phyloP scores from a whole-genome alignment of 164 flowering plant species.

The Magnolia kwangsiensis region DNA sequence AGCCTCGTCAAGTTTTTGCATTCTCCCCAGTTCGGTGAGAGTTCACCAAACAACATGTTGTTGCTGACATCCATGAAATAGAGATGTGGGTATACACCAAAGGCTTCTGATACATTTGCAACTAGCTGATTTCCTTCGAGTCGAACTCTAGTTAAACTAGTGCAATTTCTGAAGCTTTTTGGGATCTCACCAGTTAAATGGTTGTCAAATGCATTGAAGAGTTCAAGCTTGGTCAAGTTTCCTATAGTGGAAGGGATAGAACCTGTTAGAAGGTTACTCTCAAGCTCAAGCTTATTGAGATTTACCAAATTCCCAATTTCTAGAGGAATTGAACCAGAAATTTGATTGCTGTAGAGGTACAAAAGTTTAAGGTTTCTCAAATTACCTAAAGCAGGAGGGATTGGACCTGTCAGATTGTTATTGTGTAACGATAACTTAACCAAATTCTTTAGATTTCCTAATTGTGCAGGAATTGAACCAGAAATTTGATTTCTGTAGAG shows the following conservation, averaged over 20 bases:
- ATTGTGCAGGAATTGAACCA: not conserved
- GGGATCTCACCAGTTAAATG: not conserved
- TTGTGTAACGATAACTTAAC: no score
- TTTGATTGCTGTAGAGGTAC: no score
- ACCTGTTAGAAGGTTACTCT: not conserved
- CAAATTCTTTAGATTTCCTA: no score
- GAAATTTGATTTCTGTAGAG: not conserved
- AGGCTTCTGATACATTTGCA: constrained; percentile 33
- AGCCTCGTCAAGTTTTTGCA: constrained; percentile 17
- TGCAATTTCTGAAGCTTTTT: not conserved
- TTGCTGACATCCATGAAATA: constrained; percentile 16
- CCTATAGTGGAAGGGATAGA: not conserved
- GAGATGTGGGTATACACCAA: constrained; percentile 30
- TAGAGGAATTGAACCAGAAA: not conserved
- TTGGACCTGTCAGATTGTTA: no score
- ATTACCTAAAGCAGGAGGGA: no score
- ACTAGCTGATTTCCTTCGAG: constrained; percentile 45
- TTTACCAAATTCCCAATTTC: not conserved
- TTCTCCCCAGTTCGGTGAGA: constrained; percentile 34
- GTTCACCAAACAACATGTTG: constrained; percentile 27
- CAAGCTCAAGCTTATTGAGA: not conserved
- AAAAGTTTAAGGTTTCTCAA: no score
- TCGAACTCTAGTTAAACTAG: constrained; percentile 21
- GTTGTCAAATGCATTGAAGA: not conserved
- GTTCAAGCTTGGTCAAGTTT: not conserved